Conservation (phyloP, 306 rosid species). For the Spatholobus suberectus region DNA sequence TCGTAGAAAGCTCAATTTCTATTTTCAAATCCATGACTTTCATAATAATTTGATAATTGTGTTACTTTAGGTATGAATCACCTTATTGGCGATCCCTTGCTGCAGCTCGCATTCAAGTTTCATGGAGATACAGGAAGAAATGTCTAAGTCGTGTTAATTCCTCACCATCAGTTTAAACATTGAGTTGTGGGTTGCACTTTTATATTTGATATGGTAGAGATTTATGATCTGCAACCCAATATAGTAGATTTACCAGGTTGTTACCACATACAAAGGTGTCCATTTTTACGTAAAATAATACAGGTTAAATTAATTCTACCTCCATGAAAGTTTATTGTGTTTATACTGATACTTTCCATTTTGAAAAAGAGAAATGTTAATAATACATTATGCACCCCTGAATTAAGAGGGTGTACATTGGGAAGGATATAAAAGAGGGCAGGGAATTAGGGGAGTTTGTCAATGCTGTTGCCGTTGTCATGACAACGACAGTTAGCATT, state of each 20-base stretch:
- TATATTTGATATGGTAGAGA: no score
- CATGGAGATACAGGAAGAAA: conserved; percentile 77
- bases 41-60: conserved; percentile 3
- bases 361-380: not conserved
- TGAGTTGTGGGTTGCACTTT: no score
- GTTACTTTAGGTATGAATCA: conserved; percentile 75
- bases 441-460: not conserved
- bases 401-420: not conserved
- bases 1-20: no score
- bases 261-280: not conserved
- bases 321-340: not conserved
- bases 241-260: not conserved
- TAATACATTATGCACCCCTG: not conserved
- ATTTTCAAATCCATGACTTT: not conserved
- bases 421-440: no score
- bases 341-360: not conserved
- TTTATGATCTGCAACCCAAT: not conserved
- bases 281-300: not conserved
- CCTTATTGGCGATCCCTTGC: conserved; percentile 80
- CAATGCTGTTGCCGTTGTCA: not conserved
- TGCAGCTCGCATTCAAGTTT: conserved; percentile 71
- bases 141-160: conserved; percentile 54
- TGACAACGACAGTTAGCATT: not conserved
- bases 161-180: not conserved
- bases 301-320: not conserved